Evolutionary conservation across 176 grass and related monocot genomes (phyloP).

Genomic region (Zea luxurians): DNA sequence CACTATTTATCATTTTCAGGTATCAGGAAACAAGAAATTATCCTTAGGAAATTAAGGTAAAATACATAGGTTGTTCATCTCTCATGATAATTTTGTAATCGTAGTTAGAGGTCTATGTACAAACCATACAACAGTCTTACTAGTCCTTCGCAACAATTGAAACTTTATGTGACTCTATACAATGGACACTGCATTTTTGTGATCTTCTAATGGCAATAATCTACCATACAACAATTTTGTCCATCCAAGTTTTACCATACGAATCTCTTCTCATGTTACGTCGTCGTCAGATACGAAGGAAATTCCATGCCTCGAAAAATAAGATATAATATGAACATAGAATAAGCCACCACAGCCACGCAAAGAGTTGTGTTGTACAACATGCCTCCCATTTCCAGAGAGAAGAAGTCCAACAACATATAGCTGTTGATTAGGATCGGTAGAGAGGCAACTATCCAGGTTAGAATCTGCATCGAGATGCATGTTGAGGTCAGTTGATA

Average conservation of each 20-base stretch:
- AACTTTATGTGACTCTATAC: neutral
- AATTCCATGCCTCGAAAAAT: slow-evolving; percentile 40
- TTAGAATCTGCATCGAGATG: slow-evolving; percentile 54
- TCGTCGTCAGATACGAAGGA: neutral
- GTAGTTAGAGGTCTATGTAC: neutral
- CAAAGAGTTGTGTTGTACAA: slow-evolving; percentile 50
- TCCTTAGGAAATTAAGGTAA: neutral
- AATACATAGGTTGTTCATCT: neutral
- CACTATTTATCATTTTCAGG: neutral
- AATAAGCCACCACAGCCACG: slow-evolving; percentile 34
- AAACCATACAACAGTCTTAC: neutral
- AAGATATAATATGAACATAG: slow-evolving; percentile 39
- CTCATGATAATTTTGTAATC: neutral
- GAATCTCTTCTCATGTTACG: neutral
- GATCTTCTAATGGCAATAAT: neutral
- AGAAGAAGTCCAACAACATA: slow-evolving; percentile 82
- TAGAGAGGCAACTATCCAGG: slow-evolving; percentile 62
- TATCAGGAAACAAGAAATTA: neutral
- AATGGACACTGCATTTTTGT: neutral
- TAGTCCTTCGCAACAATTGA: neutral
- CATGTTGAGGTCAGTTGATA: neutral
- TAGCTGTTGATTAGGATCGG: slow-evolving; percentile 80
- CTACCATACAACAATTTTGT: neutral
- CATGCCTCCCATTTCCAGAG: slow-evolving; percentile 47
- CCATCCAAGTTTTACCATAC: neutral